These are phyloP conservation scores for Agrostemma githago DNA, from an alignment of 148 eudicot species.

Conservation along the genomic window DNA sequence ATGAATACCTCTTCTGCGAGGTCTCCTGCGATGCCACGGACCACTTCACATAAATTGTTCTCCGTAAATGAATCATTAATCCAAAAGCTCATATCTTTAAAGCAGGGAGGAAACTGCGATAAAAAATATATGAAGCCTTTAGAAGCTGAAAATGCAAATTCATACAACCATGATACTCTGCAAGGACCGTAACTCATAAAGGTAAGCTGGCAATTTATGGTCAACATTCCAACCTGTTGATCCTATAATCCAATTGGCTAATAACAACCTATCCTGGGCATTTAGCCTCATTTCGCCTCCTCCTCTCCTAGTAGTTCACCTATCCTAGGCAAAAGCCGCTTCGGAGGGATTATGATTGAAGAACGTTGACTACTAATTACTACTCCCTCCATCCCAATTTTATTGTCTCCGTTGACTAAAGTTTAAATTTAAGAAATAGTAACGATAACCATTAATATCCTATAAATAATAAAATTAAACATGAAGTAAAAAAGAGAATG, in stretches of 20 bases:
- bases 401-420: too few relatives aligned
- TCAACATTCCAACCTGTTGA: not conserved
- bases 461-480: too few relatives aligned
- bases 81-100: constrained; percentile 98
- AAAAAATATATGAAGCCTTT: not conserved
- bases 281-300: not conserved
- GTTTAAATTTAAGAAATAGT: too few relatives aligned
- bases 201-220: not conserved
- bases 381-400: too few relatives aligned
- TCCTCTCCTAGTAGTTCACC: not conserved
- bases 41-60: constrained; percentile 93
- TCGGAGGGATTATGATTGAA: not conserved
- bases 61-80: constrained; percentile 83
- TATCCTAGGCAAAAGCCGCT: not conserved
- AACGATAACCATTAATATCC: too few relatives aligned
- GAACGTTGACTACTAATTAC: not conserved
- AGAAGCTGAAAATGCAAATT: constrained; percentile 5
- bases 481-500: too few relatives aligned
- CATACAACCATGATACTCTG: not conserved
- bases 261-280: too few relatives aligned
- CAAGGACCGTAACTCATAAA: not conserved
- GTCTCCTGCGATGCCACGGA: constrained; percentile 93
- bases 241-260: too few relatives aligned
- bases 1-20: constrained; percentile 80
- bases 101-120: constrained; percentile 90